These are phyloP conservation scores for Nakazawaea peltata DNA, from an alignment of 805 yeast genomes.

Conservation along the genomic window DNA sequence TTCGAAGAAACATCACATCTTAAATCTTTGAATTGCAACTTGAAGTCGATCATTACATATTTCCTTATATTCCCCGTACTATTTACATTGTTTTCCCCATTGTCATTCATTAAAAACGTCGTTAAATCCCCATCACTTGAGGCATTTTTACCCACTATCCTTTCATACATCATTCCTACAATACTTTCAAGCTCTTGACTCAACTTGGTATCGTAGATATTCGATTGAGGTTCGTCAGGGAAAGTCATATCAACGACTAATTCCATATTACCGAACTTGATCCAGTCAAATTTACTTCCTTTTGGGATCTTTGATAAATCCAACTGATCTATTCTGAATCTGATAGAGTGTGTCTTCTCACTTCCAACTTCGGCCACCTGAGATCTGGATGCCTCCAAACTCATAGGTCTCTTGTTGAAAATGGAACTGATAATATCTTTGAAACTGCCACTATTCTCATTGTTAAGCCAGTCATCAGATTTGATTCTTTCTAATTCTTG, in stretches of 20 bases:
- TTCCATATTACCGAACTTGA: slow-evolving; percentile 63
- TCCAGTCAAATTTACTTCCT: slow-evolving; percentile 56
- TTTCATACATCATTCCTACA: slow-evolving; percentile 11
- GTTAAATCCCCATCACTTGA: slow-evolving; percentile 11
- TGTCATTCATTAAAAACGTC: too few relatives aligned
- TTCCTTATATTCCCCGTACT: too few relatives aligned
- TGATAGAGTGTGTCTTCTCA: slow-evolving; percentile 39
- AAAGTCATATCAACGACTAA: slow-evolving; percentile 65
- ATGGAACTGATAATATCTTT: neutral
- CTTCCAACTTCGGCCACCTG: slow-evolving; percentile 7
- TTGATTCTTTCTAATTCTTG: slow-evolving; percentile 27
- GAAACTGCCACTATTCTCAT: neutral
- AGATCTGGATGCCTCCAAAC: slow-evolving; percentile 1
- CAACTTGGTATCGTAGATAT: slow-evolving; percentile 10
- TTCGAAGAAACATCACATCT: slow-evolving; percentile 45
- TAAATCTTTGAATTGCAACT: slow-evolving; percentile 54
- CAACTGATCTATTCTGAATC: slow-evolving; percentile 32
- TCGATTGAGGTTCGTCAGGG: slow-evolving; percentile 35
- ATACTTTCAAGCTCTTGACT: slow-evolving; percentile 11
- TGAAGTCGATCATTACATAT: slow-evolving; percentile 63
- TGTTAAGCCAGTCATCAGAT: too few relatives aligned
- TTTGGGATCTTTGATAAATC: slow-evolving; percentile 22
- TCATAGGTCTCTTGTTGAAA: neutral
- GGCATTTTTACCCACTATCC: too few relatives aligned
- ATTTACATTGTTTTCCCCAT: too few relatives aligned